These are phyloP conservation scores for Yarrowia sp. DNA, from an alignment of 805 yeast species.

Conservation along the genomic window DNA sequence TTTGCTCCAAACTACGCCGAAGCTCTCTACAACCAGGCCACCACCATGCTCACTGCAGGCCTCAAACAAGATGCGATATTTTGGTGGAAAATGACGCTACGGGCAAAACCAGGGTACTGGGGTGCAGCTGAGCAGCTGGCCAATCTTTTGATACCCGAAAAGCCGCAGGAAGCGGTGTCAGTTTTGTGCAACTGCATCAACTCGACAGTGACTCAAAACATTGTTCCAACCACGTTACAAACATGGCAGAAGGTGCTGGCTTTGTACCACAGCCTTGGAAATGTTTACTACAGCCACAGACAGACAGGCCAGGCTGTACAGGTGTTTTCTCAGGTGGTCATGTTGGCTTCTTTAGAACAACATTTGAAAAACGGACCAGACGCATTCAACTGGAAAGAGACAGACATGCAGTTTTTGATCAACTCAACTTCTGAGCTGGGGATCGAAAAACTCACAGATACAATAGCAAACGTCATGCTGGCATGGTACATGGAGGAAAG, in stretches of 20 bases:
- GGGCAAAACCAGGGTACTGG: constrained; percentile 33
- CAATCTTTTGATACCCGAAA: constrained; percentile 30
- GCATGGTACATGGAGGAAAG: constrained; percentile 18
- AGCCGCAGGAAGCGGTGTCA: constrained; percentile 27
- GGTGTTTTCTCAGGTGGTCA: constrained; percentile 35
- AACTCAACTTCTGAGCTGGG: neutral
- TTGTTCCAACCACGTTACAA: neutral
- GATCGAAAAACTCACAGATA: neutral
- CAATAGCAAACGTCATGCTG: neutral
- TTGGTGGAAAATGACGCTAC: constrained; percentile 33
- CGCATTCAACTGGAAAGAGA: neutral
- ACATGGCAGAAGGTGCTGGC: constrained; percentile 33
- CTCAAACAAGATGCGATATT: constrained; percentile 33
- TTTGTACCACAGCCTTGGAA: constrained; percentile 35
- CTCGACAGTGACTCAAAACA: neutral
- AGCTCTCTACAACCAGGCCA: constrained; percentile 35
- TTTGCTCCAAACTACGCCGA: constrained; percentile 31
- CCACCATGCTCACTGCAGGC: constrained; percentile 29
- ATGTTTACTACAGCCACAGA: constrained; percentile 31
- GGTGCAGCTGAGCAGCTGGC: constrained; percentile 37
- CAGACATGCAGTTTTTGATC: neutral
- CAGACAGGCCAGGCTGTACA: constrained; percentile 2
- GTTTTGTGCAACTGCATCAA: neutral
- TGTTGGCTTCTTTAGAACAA: neutral
- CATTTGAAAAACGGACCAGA: neutral